Percentiles rank a stretch among this genome's conserved stretches.
phyloP scores from a whole-genome alignment of 306 rosid genomes.

The Vigna trinervia region DNA sequence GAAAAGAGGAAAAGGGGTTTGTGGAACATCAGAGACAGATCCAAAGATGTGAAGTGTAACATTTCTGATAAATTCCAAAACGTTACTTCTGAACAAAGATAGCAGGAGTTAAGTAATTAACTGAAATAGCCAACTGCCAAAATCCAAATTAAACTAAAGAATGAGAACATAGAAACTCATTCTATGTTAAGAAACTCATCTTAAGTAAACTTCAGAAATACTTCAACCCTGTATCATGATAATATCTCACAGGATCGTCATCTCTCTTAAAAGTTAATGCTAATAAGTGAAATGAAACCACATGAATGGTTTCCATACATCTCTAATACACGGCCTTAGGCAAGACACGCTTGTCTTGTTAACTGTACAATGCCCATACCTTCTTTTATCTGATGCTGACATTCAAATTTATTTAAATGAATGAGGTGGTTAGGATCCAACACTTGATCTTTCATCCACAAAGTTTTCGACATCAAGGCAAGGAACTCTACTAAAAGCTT shows the following conservation, averaged over 20 bases:
- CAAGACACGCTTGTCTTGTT: neutral
- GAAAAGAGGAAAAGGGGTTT: conserved; percentile 20
- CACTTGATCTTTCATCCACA: conserved; percentile 12
- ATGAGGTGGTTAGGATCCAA: conserved; percentile 10
- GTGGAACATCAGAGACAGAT: conserved; percentile 16
- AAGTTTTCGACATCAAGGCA: neutral
- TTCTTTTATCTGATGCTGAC: neutral
- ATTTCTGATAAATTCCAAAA: conserved; percentile 33
- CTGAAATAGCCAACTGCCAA: conserved; percentile 18
- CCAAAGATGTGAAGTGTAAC: conserved; percentile 13
- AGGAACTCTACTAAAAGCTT: conserved; percentile 33
- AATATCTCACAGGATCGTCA: neutral
- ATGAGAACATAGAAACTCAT: neutral
- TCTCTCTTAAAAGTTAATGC: neutral
- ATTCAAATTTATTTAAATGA: neutral
- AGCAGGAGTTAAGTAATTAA: conserved; percentile 29
- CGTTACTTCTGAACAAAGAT: conserved; percentile 3
- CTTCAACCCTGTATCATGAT: conserved; percentile 1
- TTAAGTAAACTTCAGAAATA: neutral
- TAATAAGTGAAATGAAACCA: neutral
- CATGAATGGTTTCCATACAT: neutral
- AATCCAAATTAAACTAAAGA: conserved; percentile 30
- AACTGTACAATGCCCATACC: neutral
- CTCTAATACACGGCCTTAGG: neutral
- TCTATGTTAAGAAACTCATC: neutral